A percentile compares a stretch with the other conserved stretches of the same genome.
phyloP scores from a whole-genome alignment of 805 yeast genomes.

The Barnettozyma sucrosica region DNA sequence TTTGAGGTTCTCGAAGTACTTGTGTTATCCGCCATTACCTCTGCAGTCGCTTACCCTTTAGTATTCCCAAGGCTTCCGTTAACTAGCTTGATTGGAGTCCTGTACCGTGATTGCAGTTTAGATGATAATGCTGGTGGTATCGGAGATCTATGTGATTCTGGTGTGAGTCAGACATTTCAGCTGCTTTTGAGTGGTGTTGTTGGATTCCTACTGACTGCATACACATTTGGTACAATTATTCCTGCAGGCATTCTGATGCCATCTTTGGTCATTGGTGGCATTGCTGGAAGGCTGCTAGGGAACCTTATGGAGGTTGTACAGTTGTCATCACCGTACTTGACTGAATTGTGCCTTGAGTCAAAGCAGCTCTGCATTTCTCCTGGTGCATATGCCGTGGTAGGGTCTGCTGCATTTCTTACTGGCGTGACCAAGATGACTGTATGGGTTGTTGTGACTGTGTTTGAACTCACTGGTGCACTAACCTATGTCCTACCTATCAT shows the following conservation, averaged over 20 bases:
- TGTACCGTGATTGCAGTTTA: slow-evolving; percentile 61
- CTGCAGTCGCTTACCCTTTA: slow-evolving; percentile 50
- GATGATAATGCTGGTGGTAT: slow-evolving; percentile 16
- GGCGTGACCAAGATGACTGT: slow-evolving; percentile 80
- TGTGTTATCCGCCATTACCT: slow-evolving; percentile 43
- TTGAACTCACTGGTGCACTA: slow-evolving; percentile 83
- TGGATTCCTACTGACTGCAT: slow-evolving; percentile 58
- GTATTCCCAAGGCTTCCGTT: slow-evolving; percentile 49
- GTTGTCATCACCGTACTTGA: slow-evolving; percentile 29
- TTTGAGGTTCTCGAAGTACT: slow-evolving; percentile 44
- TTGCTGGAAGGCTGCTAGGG: slow-evolving; percentile 52
- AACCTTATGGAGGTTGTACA: slow-evolving; percentile 46
- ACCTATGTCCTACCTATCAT: slow-evolving; percentile 80
- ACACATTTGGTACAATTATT: slow-evolving; percentile 61
- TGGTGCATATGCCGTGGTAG: slow-evolving; percentile 83
- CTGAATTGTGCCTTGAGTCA: slow-evolving; percentile 37
- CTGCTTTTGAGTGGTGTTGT: slow-evolving; percentile 28
- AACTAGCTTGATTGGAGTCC: slow-evolving; percentile 47
- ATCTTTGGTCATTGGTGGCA: slow-evolving; percentile 55
- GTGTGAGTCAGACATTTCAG: slow-evolving; percentile 7
- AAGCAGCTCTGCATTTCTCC: slow-evolving; percentile 62
- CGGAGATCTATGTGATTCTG: slow-evolving; percentile 22
- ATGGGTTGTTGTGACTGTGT: slow-evolving; percentile 71
- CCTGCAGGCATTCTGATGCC: slow-evolving; percentile 70
- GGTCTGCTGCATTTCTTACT: slow-evolving; percentile 77